phyloP scores from a whole-genome alignment of 805 yeast genomes.

The Peterozyma xylosa region DNA sequence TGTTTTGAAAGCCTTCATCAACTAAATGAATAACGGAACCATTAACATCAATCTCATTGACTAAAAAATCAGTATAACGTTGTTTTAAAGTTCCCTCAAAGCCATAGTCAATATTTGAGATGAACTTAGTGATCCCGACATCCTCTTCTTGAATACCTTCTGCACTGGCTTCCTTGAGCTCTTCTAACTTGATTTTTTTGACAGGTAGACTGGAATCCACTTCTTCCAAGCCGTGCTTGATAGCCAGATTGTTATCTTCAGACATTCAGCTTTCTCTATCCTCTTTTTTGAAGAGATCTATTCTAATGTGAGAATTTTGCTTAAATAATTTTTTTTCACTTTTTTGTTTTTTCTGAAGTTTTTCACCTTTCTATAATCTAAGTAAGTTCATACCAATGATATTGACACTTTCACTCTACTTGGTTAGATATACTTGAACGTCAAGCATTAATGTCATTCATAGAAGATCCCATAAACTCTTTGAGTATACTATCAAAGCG shows the following conservation, averaged over 20 bases:
- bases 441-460: constrained; percentile 10
- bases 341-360: constrained; percentile 14
- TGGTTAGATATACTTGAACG: neutral
- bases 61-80: constrained; percentile 88
- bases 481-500: neutral
- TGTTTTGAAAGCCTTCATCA: constrained; percentile 62
- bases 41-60: constrained; percentile 69
- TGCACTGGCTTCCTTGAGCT: constrained; percentile 1
- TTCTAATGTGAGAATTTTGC: constrained; percentile 9
- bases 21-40: constrained; percentile 69
- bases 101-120: constrained; percentile 49
- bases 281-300: neutral
- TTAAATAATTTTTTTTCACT: constrained; percentile 3
- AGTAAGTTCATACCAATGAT: too few relatives aligned
- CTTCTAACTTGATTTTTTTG: neutral
- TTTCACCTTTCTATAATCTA: too few relatives aligned
- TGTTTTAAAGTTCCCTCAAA: constrained; percentile 79
- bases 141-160: constrained; percentile 59
- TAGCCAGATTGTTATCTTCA: too few relatives aligned
- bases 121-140: constrained; percentile 79
- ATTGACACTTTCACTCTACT: too few relatives aligned
- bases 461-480: neutral
- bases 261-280: too few relatives aligned
- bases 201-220: neutral
- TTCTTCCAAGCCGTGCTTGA: neutral